Evolutionary conservation across 805 yeast genomes (phyloP).

Genomic region (Spathaspora gorwiae): DNA sequence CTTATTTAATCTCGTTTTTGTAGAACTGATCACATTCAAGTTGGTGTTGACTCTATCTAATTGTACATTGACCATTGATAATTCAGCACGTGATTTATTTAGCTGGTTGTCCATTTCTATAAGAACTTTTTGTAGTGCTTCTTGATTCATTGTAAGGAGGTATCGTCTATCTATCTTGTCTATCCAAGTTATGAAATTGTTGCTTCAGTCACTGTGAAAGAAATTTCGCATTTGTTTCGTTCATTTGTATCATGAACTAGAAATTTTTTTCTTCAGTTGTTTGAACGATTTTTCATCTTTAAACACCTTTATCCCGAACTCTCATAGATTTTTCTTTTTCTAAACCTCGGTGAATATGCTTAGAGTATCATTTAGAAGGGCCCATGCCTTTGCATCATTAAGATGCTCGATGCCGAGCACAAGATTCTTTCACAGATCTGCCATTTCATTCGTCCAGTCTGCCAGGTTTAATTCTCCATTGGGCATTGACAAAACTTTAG

Average conservation of each 20-base stretch:
- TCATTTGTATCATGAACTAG: too few species aligned
- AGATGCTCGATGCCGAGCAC: neutral
- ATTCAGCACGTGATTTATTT: constrained; percentile 54
- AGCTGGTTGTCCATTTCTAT: constrained; percentile 66
- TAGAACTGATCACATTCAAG: constrained; percentile 49
- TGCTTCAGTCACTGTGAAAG: too few species aligned
- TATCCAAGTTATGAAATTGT: too few species aligned
- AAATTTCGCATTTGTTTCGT: too few species aligned
- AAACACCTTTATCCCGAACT: too few species aligned
- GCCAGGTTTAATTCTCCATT: constrained; percentile 10
- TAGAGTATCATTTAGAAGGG: constrained; percentile 1
- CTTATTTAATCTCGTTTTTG: constrained; percentile 49
- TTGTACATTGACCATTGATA: constrained; percentile 51
- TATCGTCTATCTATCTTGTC: too few species aligned
- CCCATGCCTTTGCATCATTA: neutral
- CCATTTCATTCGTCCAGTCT: neutral
- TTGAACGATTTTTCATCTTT: too few species aligned
- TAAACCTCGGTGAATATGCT: neutral
- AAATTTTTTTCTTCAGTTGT: too few species aligned
- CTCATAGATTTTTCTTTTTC: neutral
- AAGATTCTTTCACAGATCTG: neutral
- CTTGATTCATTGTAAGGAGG: constrained; percentile 31
- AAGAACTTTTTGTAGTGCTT: constrained; percentile 50
- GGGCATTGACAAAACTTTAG: constrained; percentile 35
- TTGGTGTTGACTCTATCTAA: constrained; percentile 46